Percentiles rank a stretch among this genome's conserved stretches.
These are phyloP conservation scores for Corymbia citriodora DNA, from an alignment of 441 rosid genomes.

Conservation along the genomic window DNA sequence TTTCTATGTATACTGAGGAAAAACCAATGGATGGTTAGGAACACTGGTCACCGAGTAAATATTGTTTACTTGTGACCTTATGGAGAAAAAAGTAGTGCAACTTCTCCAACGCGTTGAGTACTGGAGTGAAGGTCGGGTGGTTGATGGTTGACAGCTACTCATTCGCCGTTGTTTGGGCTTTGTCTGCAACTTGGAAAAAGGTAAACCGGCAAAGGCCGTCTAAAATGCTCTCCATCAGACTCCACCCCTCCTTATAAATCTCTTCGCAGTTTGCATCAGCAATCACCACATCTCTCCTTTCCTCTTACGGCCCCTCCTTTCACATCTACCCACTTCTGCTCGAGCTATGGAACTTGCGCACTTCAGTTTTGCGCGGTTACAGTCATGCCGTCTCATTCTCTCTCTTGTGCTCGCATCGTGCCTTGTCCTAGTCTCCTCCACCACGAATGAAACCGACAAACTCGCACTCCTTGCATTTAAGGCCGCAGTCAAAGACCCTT, in stretches of 20 bases:
- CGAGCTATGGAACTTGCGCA: fast-evolving
- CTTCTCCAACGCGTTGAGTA: neutral
- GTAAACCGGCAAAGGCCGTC: fast-evolving
- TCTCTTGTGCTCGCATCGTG: fast-evolving
- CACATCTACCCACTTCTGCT: neutral
- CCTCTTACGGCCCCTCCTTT: fast-evolving
- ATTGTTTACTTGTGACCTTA: fast-evolving
- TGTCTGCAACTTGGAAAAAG: neutral
- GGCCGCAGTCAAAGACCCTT: neutral
- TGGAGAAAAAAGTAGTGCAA: neutral
- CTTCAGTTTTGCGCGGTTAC: neutral
- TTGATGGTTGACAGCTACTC: fast-evolving
- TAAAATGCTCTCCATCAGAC: neutral
- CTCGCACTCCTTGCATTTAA: neutral
- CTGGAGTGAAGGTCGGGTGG: neutral
- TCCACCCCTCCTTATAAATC: neutral
- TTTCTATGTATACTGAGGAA: no score
- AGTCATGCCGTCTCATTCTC: fast-evolving
- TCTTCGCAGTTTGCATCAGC: neutral
- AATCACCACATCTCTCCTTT: fast-evolving
- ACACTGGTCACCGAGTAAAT: no score
- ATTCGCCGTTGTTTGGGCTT: neutral
- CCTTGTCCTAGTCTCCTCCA: neutral
- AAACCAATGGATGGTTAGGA: no score
- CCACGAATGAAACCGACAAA: neutral